Evolutionary conservation across 805 yeast genomes (phyloP).

Genomic region (Clavispora carvajalis): DNA sequence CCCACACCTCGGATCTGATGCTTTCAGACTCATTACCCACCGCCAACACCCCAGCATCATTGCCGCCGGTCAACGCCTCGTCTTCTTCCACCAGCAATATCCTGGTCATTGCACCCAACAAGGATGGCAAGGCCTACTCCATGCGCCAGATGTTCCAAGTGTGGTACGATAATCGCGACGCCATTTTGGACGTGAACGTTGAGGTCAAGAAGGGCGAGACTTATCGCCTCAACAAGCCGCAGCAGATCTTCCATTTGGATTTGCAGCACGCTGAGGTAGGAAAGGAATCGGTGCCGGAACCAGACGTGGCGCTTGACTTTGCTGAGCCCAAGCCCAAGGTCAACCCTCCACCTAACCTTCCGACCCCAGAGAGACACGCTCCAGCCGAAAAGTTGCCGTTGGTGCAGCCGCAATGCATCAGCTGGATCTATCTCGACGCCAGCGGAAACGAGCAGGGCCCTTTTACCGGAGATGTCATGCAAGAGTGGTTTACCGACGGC

Average conservation of each 20-base stretch:
- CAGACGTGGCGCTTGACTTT: background rate
- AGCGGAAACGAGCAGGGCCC: conserved; percentile 76
- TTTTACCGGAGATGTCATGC: conserved; percentile 69
- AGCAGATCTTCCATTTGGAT: conserved; percentile 34
- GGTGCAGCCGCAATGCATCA: conserved; percentile 27
- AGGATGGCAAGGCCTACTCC: conserved; percentile 40
- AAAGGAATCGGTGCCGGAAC: background rate
- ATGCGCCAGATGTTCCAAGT: conserved; percentile 50
- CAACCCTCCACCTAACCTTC: conserved; percentile 11
- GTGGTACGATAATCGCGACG: conserved; percentile 37
- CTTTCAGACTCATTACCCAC: background rate
- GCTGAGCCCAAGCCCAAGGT: background rate
- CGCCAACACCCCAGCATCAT: background rate
- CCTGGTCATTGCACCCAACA: conserved; percentile 30
- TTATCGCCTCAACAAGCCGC: conserved; percentile 27
- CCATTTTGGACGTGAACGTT: conserved; percentile 13
- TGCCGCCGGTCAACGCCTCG: background rate
- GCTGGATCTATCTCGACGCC: conserved; percentile 74
- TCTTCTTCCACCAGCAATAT: background rate
- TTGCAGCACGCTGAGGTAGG: conserved; percentile 14
- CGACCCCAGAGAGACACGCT: conserved; percentile 1
- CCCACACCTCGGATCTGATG: background rate
- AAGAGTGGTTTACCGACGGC: conserved; percentile 63
- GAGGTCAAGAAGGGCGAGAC: conserved; percentile 19
- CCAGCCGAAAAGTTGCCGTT: conserved; percentile 1